A percentile compares a stretch with the other conserved stretches of the same genome.
These are phyloP conservation scores for Colletotrichum plurivorum DNA, from an alignment of 2,329 filamentous ascomycete genomes.

Conservation along the genomic window DNA sequence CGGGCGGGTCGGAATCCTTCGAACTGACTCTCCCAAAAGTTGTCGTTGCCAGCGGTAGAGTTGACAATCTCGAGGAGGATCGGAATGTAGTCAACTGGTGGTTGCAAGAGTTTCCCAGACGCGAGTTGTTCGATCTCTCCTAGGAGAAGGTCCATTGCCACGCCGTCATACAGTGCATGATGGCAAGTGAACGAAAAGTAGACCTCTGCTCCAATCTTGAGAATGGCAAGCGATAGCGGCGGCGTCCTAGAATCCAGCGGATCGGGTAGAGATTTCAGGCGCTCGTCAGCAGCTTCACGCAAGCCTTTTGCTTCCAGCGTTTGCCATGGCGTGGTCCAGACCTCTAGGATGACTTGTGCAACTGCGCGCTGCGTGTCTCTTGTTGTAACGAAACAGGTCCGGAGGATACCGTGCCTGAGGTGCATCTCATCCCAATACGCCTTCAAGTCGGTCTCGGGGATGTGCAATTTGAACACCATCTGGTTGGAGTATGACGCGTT, in stretches of 20 bases:
- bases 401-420: slow-evolving; percentile 79
- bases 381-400: slow-evolving; percentile 82
- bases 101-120: slow-evolving; percentile 59
- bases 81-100: slow-evolving; percentile 68
- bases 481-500: slow-evolving; percentile 79
- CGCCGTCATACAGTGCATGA: slow-evolving; percentile 90
- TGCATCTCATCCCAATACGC: slow-evolving; percentile 75
- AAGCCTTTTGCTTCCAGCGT: slow-evolving; percentile 51
- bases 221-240: slow-evolving; percentile 61
- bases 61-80: slow-evolving; percentile 75
- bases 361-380: slow-evolving; percentile 73
- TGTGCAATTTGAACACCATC: slow-evolving; percentile 73
- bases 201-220: slow-evolving; percentile 48
- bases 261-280: slow-evolving; percentile 55
- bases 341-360: slow-evolving; percentile 77
- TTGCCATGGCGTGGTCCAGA: slow-evolving; percentile 59
- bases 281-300: slow-evolving; percentile 54
- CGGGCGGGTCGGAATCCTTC: slow-evolving; percentile 58
- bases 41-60: slow-evolving; percentile 63
- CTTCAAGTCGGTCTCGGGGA: slow-evolving; percentile 65
- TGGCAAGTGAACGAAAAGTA: slow-evolving; percentile 73
- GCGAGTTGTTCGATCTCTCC: slow-evolving; percentile 77
- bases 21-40: slow-evolving; percentile 77
- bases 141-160: slow-evolving; percentile 79
- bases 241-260: slow-evolving; percentile 61